These are phyloP conservation scores for Fusarium devonianum DNA, from an alignment of 2,329 filamentous ascomycete species.

Conservation along the genomic window DNA sequence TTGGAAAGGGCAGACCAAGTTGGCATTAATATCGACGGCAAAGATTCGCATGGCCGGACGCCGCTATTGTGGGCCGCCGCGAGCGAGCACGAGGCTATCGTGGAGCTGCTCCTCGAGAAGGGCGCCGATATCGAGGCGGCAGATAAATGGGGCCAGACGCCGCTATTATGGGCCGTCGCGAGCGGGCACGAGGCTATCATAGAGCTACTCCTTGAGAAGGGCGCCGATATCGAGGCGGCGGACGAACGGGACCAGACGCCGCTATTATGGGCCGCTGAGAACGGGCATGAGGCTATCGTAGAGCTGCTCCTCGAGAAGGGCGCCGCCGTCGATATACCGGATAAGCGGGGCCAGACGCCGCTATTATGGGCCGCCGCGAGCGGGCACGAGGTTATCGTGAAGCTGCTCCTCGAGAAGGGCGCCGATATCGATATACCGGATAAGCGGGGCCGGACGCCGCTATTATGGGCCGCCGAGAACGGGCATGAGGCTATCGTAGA, in stretches of 20 bases:
- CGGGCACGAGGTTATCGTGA: neutral
- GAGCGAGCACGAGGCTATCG: neutral
- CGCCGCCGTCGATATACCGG: neutral
- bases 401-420: too few relatives aligned
- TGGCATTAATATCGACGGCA: neutral
- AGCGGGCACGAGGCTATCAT: too few relatives aligned
- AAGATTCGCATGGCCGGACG: slow-evolving; percentile 1
- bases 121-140: neutral
- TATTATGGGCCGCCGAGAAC: slow-evolving; percentile 4
- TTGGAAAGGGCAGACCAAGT: neutral
- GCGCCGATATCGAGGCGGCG: neutral
- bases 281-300: too few relatives aligned
- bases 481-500: neutral
- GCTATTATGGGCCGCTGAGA: too few relatives aligned
- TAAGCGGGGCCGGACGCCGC: slow-evolving; percentile 2
- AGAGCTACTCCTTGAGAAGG: neutral
- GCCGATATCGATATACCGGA: slow-evolving; percentile 2
- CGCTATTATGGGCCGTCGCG: too few relatives aligned
- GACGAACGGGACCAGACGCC: too few relatives aligned
- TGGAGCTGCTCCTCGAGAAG: neutral
- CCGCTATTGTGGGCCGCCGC: slow-evolving; percentile 10
- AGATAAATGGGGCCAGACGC: too few relatives aligned
- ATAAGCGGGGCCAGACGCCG: slow-evolving; percentile 3
- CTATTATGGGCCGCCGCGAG: slow-evolving; percentile 5
- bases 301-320: neutral